Conservation (phyloP, 1,139 yeast genomes). For the Diutina siamensis region DNA sequence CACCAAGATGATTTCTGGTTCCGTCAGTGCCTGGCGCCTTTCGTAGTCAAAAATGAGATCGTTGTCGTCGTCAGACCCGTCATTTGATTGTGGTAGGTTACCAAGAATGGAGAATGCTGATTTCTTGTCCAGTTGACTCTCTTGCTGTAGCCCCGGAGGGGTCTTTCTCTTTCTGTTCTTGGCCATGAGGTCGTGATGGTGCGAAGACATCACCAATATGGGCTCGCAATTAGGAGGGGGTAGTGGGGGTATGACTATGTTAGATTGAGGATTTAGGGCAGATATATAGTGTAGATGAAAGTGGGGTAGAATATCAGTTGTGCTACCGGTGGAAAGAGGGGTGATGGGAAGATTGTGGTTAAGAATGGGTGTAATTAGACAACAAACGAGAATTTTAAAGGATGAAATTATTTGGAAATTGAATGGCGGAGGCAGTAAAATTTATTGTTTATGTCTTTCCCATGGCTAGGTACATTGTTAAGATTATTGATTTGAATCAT, state of each 20-base stretch:
- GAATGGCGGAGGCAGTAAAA: too few relatives aligned
- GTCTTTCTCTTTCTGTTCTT: neutral
- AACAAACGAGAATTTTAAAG: too few relatives aligned
- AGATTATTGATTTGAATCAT: too few relatives aligned
- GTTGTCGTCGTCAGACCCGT: neutral
- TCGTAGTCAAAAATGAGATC: slow-evolving; percentile 1
- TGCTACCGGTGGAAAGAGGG: too few relatives aligned
- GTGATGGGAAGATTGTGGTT: too few relatives aligned
- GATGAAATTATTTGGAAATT: too few relatives aligned
- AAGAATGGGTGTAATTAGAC: too few relatives aligned
- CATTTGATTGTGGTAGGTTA: neutral
- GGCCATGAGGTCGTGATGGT: neutral
- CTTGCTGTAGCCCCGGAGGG: neutral
- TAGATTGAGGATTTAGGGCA: too few relatives aligned
- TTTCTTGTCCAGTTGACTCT: neutral
- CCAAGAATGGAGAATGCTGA: neutral
- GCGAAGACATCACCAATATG: neutral
- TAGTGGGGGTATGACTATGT: neutral
- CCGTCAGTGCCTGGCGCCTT: slow-evolving; percentile 3
- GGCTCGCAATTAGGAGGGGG: neutral
- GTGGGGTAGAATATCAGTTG: too few relatives aligned
- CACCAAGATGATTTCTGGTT: slow-evolving; percentile 4
- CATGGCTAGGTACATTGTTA: too few relatives aligned
- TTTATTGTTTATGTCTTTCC: too few relatives aligned
- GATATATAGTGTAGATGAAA: too few relatives aligned